Evolutionary conservation across 768 basidiomycete species (phyloP).

Genomic region (Hygrocybe coccinea): DNA sequence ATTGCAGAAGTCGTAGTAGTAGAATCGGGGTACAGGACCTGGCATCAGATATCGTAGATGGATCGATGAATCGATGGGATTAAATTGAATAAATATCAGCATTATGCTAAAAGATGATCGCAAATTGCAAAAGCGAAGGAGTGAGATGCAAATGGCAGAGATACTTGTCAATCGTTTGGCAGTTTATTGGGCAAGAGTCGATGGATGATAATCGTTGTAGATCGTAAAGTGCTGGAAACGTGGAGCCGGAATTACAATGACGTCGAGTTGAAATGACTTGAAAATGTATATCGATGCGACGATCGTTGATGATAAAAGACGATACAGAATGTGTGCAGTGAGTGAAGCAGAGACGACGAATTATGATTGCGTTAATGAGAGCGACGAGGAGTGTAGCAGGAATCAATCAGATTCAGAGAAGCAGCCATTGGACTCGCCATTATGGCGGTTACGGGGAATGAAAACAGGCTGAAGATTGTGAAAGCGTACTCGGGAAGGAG

Average conservation of each 20-base stretch:
- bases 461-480: constrained; percentile 59
- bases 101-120: not conserved
- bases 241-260: no score
- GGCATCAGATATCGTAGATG: not conserved
- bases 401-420: constrained; percentile 30
- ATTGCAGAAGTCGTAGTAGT: not conserved
- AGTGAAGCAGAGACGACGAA: not conserved
- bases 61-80: not conserved
- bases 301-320: not conserved
- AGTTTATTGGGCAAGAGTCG: no score
- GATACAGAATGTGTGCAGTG: not conserved
- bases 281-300: not conserved
- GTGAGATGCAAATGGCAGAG: not conserved
- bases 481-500: constrained; percentile 12
- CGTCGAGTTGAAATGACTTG: not conserved
- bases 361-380: constrained; percentile 10
- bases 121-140: not conserved
- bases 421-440: constrained; percentile 21
- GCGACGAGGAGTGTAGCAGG: constrained; percentile 17
- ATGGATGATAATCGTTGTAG: no score
- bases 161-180: not conserved
- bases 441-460: constrained; percentile 32
- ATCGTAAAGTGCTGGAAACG: no score
- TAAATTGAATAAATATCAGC: constrained; percentile 2
- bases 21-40: not conserved